Conservation (phyloP, 1,284 basidiomycete species). For the Golubevia pallescens region DNA sequence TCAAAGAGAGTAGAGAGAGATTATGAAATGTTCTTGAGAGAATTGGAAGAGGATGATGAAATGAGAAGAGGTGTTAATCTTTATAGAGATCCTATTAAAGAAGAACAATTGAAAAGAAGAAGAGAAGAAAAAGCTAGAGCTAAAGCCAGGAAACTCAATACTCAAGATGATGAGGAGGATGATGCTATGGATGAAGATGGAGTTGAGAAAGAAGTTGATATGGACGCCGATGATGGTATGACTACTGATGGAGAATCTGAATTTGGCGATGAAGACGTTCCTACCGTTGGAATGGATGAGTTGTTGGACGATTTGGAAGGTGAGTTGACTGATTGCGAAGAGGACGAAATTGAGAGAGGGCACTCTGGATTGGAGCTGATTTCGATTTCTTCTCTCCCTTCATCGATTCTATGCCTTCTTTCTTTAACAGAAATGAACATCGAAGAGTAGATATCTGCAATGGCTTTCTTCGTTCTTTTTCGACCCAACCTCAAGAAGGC, state of each 20-base stretch:
- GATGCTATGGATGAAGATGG: conserved; percentile 9
- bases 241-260: conserved; percentile 61
- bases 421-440: too few relatives aligned
- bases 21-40: conserved; percentile 60
- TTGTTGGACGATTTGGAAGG: conserved; percentile 59
- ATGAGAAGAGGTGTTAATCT: conserved; percentile 56
- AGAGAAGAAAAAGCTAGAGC: conserved; percentile 18
- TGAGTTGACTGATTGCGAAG: neutral
- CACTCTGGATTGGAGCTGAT: neutral
- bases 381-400: too few relatives aligned
- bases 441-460: too few relatives aligned
- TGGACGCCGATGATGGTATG: conserved; percentile 32
- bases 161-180: conserved; percentile 20
- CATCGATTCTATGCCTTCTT: neutral
- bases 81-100: conserved; percentile 43
- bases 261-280: conserved; percentile 52
- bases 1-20: conserved; percentile 59
- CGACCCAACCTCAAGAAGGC: too few relatives aligned
- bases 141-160: conserved; percentile 29
- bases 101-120: conserved; percentile 28
- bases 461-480: too few relatives aligned
- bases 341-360: neutral
- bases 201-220: conserved; percentile 14
- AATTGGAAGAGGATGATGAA: conserved; percentile 63
- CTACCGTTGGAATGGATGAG: conserved; percentile 50